phyloP scores from a whole-genome alignment of 495 filamentous ascomycete genomes.

The Neurospora terricola region DNA sequence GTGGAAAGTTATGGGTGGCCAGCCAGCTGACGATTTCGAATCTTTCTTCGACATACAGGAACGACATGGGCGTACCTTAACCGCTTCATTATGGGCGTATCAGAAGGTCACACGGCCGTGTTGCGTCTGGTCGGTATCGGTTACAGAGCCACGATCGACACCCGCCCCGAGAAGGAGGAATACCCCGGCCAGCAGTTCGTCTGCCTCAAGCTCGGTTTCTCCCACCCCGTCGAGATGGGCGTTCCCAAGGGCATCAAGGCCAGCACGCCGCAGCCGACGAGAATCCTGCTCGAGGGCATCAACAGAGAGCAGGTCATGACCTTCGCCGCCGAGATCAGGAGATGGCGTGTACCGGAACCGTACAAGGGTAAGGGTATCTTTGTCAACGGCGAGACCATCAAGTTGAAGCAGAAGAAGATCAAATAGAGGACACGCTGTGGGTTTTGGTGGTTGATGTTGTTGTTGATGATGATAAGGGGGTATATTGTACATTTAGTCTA shows the following conservation, averaged over 20 bases:
- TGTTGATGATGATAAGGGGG: not conserved
- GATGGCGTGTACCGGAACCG: constrained; percentile 86
- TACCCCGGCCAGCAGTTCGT: constrained; percentile 82
- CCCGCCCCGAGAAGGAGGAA: constrained; percentile 56
- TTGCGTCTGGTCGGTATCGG: constrained; percentile 92
- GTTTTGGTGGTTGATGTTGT: not conserved
- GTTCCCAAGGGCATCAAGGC: constrained; percentile 78
- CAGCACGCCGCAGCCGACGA: constrained; percentile 84
- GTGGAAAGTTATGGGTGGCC: not conserved
- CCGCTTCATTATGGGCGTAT: constrained; percentile 84
- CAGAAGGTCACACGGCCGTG: constrained; percentile 90
- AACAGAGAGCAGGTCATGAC: constrained; percentile 78
- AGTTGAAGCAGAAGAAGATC: constrained; percentile 97
- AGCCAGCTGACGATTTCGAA: not conserved
- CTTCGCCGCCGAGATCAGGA: constrained; percentile 80
- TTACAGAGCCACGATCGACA: constrained; percentile 82
- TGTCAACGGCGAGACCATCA: constrained; percentile 92
- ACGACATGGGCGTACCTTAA: constrained; percentile 83
- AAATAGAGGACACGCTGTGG: constrained; percentile 49
- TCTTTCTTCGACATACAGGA: constrained; percentile 38
- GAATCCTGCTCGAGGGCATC: constrained; percentile 79
- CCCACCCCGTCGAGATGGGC: constrained; percentile 82
- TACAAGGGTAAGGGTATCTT: constrained; percentile 99
- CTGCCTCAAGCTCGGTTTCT: constrained; percentile 88
- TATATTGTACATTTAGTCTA: constrained; percentile 10